A percentile compares a stretch with the other conserved stretches of the same genome.
Conservation (phyloP, 2,329 filamentous ascomycete genomes). For the Botryotinia globosa region DNA sequence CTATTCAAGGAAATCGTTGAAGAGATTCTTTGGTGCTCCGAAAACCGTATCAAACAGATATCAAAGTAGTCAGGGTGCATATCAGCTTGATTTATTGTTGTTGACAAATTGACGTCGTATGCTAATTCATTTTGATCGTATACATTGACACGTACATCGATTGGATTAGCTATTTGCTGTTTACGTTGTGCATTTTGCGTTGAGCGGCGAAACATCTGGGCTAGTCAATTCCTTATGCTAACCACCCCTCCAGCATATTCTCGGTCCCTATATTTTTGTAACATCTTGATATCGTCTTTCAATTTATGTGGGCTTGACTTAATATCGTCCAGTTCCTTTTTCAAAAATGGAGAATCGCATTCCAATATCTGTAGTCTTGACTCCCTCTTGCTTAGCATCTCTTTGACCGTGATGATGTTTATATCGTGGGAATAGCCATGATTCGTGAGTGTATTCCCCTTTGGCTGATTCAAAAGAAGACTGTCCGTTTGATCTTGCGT, state of each 20-base stretch:
- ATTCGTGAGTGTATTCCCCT: not conserved
- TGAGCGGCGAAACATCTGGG: not conserved
- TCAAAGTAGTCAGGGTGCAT: not conserved
- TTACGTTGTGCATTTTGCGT: not conserved
- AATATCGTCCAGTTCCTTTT: no score
- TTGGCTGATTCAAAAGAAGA: not conserved
- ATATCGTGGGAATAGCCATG: not conserved
- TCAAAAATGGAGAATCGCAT: no score
- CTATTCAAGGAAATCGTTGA: not conserved
- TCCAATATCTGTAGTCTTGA: not conserved
- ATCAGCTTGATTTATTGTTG: not conserved
- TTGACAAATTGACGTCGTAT: not conserved
- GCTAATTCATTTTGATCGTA: not conserved
- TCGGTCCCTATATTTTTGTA: not conserved
- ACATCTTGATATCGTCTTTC: accelerated
- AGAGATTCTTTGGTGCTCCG: not conserved
- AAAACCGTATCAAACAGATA: not conserved
- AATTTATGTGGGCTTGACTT: not conserved
- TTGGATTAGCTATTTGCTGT: not conserved
- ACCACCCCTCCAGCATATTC: not conserved
- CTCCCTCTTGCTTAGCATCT: not conserved
- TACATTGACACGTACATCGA: not conserved
- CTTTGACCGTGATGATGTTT: not conserved
- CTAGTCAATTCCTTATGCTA: not conserved
- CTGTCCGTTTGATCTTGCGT: not conserved